A percentile compares a stretch with the other conserved stretches of the same genome.
These are phyloP conservation scores for Stylonectria norvegica DNA, from an alignment of 2,329 filamentous ascomycete genomes.

Conservation along the genomic window DNA sequence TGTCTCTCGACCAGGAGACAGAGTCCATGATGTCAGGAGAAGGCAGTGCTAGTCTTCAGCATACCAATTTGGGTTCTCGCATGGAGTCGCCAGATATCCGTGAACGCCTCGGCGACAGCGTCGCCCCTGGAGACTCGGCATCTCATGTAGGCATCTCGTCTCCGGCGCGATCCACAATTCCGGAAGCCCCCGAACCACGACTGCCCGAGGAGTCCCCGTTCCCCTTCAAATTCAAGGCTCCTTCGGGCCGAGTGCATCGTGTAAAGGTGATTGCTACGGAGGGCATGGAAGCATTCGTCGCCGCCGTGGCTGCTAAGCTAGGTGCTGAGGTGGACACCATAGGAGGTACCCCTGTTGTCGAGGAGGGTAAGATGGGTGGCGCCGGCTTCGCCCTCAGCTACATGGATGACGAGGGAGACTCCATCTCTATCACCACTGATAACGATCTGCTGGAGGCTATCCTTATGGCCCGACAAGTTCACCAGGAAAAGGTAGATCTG, in stretches of 20 bases:
- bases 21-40: constrained; percentile 96
- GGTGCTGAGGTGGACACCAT: constrained; percentile 78
- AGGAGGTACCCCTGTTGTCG: constrained; percentile 73
- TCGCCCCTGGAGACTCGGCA: constrained; percentile 89
- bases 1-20: constrained; percentile 90
- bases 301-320: constrained; percentile 77
- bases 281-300: constrained; percentile 76
- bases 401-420: constrained; percentile 93
- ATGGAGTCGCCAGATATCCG: constrained; percentile 79
- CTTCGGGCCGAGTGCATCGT: constrained; percentile 88
- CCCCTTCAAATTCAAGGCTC: constrained; percentile 98
- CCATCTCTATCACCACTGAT: constrained; percentile 93
- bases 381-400: constrained; percentile 91
- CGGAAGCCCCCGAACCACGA: constrained; percentile 47
- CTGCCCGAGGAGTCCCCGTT: constrained; percentile 73
- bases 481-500: constrained; percentile 89
- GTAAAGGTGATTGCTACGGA: constrained; percentile 78
- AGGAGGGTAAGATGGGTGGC: constrained; percentile 72
- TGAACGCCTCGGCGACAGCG: constrained; percentile 73
- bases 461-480: constrained; percentile 70
- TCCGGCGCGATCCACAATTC: constrained; percentile 63
- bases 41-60: constrained; percentile 66
- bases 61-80: constrained; percentile 63
- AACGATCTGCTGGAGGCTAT: constrained; percentile 91
- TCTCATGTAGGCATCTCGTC: constrained; percentile 85